Percentiles rank a stretch among this genome's conserved stretches.
Evolutionary conservation across 129 eudicot genomes (phyloP).

Genomic region (Dittrichia graveolens): DNA sequence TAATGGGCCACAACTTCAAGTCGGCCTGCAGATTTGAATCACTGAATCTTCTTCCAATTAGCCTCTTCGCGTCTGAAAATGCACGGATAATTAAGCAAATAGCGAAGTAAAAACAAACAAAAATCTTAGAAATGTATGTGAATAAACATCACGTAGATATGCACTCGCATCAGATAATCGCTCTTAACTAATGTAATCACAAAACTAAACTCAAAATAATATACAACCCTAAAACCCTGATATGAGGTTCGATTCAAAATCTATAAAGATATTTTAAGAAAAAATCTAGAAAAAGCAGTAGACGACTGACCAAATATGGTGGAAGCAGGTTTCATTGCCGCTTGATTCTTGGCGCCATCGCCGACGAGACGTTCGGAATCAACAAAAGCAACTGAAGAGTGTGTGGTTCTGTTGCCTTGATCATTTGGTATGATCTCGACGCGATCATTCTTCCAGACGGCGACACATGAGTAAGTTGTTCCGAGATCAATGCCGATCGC

Average conservation of each 20-base stretch:
- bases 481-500: slow-evolving; percentile 31
- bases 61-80: no score
- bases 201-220: no score
- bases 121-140: no score
- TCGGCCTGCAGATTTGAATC: slow-evolving; percentile 1
- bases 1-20: slow-evolving; percentile 5
- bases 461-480: slow-evolving; percentile 28
- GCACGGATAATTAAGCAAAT: no score
- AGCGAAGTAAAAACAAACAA: background rate
- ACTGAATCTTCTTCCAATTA: slow-evolving; percentile 15
- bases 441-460: slow-evolving; percentile 20
- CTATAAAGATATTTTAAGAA: no score
- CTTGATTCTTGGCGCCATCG: slow-evolving; percentile 29
- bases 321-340: slow-evolving; percentile 16
- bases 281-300: no score
- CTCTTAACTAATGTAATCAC: no score
- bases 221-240: no score
- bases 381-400: slow-evolving; percentile 18
- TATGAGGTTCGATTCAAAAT: no score
- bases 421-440: slow-evolving; percentile 30
- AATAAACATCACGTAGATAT: no score
- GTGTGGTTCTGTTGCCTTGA: slow-evolving; percentile 36
- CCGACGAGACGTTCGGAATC: slow-evolving; percentile 19
- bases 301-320: slow-evolving; percentile 25
- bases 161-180: no score